Conservation (phyloP, 2,329 filamentous ascomycete species). For the Aspergillus caelatus region DNA sequence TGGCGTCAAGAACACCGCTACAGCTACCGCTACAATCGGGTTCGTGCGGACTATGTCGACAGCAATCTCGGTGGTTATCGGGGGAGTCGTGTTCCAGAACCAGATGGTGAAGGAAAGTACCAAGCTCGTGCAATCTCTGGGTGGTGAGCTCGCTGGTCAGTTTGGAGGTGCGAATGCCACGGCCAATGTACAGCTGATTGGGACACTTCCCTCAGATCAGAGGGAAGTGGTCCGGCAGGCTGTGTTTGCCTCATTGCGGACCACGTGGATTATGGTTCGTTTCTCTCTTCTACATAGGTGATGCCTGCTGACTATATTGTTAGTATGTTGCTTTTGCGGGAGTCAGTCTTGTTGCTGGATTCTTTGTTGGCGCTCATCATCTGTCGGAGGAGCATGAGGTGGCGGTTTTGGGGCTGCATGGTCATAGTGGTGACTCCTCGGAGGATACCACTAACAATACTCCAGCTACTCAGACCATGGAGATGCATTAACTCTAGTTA, state of each 20-base stretch:
- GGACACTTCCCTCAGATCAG: neutral
- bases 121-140: neutral
- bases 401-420: neutral
- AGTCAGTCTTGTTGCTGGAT: neutral
- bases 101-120: neutral
- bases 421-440: neutral
- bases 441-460: neutral
- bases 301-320: neutral
- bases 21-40: conserved; percentile 52
- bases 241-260: neutral
- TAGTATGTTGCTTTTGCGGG: conserved; percentile 3
- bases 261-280: neutral
- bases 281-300: neutral
- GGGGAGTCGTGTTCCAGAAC: conserved; percentile 75
- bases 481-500: neutral
- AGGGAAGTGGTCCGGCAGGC: neutral
- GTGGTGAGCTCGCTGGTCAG: neutral
- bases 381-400: neutral
- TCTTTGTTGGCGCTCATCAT: conserved; percentile 1
- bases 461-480: neutral
- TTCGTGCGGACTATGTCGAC: conserved; percentile 67
- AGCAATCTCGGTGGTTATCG: conserved; percentile 67
- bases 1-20: conserved; percentile 47
- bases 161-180: neutral
- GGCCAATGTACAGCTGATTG: neutral